These are phyloP conservation scores for Chlorella sp. DNA, from an alignment of 139 green algal species.

Conservation along the genomic window DNA sequence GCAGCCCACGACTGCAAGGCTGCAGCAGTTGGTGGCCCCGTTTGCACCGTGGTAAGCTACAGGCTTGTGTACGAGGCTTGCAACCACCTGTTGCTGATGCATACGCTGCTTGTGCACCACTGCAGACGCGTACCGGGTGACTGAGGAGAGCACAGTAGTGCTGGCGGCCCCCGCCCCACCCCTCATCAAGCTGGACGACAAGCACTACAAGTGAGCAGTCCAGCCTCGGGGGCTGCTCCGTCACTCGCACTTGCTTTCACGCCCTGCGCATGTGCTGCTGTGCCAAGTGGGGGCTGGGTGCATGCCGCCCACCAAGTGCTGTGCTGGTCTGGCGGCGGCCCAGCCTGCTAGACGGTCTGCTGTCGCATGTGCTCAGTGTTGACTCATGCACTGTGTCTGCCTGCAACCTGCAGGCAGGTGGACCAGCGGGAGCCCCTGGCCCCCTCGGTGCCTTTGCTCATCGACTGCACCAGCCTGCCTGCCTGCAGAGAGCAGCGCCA, in stretches of 20 bases:
- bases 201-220: conserved; percentile 50
- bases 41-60: too few relatives aligned
- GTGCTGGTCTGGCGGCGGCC: background rate
- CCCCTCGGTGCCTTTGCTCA: conserved; percentile 60
- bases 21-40: too few relatives aligned
- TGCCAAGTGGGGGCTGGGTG: background rate
- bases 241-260: too few relatives aligned
- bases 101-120: too few relatives aligned
- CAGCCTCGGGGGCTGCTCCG: too few relatives aligned
- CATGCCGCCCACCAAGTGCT: background rate
- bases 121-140: conserved; percentile 68
- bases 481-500: background rate
- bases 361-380: too few relatives aligned
- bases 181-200: conserved; percentile 64
- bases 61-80: too few relatives aligned
- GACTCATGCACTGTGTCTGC: too few relatives aligned
- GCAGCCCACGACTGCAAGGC: too few relatives aligned
- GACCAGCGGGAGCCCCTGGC: conserved; percentile 80
- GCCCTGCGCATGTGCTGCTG: background rate
- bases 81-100: too few relatives aligned
- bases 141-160: conserved; percentile 72
- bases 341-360: background rate
- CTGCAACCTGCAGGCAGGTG: conserved; percentile 60
- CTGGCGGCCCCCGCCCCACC: conserved; percentile 57
- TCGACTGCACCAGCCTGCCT: conserved; percentile 55